Evolutionary conservation across 345 rosid species (phyloP), one percentile per base, ranked within the genome.

Genomic region (Arabidopsis thaliana): DNA sequence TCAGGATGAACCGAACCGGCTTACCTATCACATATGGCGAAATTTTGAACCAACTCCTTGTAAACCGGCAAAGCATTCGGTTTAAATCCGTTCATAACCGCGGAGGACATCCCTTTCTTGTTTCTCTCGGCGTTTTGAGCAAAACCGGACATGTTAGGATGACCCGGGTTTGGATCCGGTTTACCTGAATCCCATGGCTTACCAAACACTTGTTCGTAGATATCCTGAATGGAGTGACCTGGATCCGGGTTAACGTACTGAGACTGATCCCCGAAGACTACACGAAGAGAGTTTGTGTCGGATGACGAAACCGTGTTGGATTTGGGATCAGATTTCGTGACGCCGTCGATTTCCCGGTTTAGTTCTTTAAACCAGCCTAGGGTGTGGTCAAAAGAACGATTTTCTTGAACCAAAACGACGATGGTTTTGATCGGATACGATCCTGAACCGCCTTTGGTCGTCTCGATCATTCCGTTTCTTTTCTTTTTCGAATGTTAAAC

Each of bases 321-420:
- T 73, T 71, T 71, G 2, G 80, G 67, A 30, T 93, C 91, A 0
- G 91, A 75, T 33, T 89, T 92, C 0, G 87, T 81, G 11, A 87
- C 91, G 22, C 98, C 98, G 51, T 91, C 83, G 65, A 93, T 89
- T 64, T 89, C 88, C 2, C 82, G 88, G 83, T 93, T 88, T 49
- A 89, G 65, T 22, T 87, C 78, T 45, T 91, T 93, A 76, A 89
- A 82, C 98, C 98, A 91, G 12, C 98, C 98, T 5, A 93, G 81
- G 38, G 85, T 87, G 86, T 93, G 98, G 72, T 93, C 98, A 57
- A 93, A 93, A 36, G 98, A 93, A 12, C 97, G 93, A 84, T 91
- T 93, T 64, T 93, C 98, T 78, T 87, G 98, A 51, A 91, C 92
- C 45, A 93, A 79, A 33, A 93, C 87, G 11, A 93, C 97, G 14